A percentile compares a stretch with the other conserved stretches of the same genome.
Evolutionary conservation across 2,329 filamentous ascomycete species (phyloP).

Genomic region (Trichophyton simii): DNA sequence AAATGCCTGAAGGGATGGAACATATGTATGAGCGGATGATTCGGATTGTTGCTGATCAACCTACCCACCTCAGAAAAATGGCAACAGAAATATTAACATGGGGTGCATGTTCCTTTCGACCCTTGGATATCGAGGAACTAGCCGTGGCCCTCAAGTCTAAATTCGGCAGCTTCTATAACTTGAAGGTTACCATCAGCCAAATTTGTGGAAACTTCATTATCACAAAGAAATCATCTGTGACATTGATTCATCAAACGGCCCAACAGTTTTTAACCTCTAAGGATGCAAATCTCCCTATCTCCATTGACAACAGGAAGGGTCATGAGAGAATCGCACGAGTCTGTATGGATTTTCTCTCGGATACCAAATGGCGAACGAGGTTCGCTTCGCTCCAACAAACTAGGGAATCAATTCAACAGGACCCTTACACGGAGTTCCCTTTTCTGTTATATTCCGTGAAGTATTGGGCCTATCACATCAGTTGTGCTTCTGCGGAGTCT

Average conservation of each 20-base stretch:
- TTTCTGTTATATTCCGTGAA: too few relatives aligned
- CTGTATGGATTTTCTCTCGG: constrained; percentile 16
- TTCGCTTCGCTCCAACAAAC: too few relatives aligned
- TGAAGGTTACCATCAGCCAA: constrained; percentile 16
- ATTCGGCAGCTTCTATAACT: constrained; percentile 13
- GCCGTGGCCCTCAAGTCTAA: constrained; percentile 17
- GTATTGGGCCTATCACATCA: constrained; percentile 4
- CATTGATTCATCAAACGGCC: constrained; percentile 20
- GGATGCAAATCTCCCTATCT: constrained; percentile 4
- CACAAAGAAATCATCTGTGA: constrained; percentile 15
- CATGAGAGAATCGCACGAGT: constrained; percentile 16
- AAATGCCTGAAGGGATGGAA: constrained; percentile 21
- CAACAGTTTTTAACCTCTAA: constrained; percentile 15
- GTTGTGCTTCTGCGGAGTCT: background rate
- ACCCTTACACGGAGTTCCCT: too few relatives aligned
- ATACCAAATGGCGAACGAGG: too few relatives aligned
- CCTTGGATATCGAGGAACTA: constrained; percentile 18
- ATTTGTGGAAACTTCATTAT: constrained; percentile 22
- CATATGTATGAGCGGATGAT: constrained; percentile 21
- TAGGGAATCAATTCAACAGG: too few relatives aligned
- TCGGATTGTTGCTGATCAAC: constrained; percentile 5
- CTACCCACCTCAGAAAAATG: background rate
- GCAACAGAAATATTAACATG: constrained; percentile 16
- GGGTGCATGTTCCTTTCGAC: constrained; percentile 17
- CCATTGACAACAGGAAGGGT: constrained; percentile 3